Conservation (phyloP, 2,329 filamentous ascomycete genomes). For the Fusarium coffeatum region DNA sequence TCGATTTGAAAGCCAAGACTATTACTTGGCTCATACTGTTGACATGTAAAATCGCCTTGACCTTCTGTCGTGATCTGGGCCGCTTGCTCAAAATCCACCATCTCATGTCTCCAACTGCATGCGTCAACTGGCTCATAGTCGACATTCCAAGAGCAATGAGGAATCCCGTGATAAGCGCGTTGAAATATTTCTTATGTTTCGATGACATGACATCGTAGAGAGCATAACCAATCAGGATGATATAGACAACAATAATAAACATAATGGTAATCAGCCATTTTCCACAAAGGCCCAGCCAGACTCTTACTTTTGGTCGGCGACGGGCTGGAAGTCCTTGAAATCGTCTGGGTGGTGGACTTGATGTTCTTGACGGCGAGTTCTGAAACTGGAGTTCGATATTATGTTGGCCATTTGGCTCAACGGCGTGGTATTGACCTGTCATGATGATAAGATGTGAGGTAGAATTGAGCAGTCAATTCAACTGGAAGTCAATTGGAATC, state of each 20-base stretch:
- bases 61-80: conserved; percentile 50
- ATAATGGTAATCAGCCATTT: conserved; percentile 24
- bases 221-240: conserved; percentile 19
- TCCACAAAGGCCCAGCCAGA: conserved; percentile 6
- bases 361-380: not conserved
- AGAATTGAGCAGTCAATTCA: too few relatives aligned
- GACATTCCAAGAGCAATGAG: conserved; percentile 57
- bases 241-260: conserved; percentile 3
- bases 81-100: conserved; percentile 58
- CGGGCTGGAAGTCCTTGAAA: conserved; percentile 7
- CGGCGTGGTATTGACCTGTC: not conserved
- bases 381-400: not conserved
- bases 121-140: conserved; percentile 56
- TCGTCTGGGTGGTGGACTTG: not conserved
- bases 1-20: conserved; percentile 23
- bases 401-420: not conserved
- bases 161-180: conserved; percentile 56
- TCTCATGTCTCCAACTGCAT: conserved; percentile 55
- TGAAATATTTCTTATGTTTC: conserved; percentile 54
- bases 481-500: too few relatives aligned
- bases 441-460: not conserved
- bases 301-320: not conserved
- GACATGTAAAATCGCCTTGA: conserved; percentile 27
- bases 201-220: conserved; percentile 19
- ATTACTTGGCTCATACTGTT: conserved; percentile 31